These are phyloP conservation scores for Pseudocercospora pini-densiflorae DNA, from an alignment of 2,329 filamentous ascomycete genomes.

Conservation along the genomic window DNA sequence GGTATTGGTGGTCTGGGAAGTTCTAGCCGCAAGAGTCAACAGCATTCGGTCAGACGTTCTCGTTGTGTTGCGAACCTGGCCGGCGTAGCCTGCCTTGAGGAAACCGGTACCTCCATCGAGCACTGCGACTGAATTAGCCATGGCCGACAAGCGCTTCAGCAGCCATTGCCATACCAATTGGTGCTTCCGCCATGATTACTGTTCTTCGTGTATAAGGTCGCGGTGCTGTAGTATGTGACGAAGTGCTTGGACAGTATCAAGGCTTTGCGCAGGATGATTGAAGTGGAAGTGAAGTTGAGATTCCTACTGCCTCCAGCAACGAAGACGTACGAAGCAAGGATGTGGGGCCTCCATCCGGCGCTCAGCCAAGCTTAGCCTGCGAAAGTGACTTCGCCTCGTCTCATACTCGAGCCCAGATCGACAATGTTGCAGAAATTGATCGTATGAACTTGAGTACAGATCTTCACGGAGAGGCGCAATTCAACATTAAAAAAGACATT, in stretches of 20 bases:
- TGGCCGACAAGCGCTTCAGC: conserved; percentile 20
- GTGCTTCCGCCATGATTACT: conserved; percentile 53
- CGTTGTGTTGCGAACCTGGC: conserved; percentile 62
- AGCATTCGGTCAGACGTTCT: not conserved
- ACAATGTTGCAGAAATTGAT: not conserved
- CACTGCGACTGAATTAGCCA: conserved; percentile 60
- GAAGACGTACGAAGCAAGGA: not conserved
- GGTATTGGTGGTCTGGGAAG: conserved; percentile 98
- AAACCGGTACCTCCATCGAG: conserved; percentile 99
- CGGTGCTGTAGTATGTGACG: not conserved
- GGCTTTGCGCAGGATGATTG: not conserved
- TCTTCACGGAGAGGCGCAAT: conserved; percentile 21
- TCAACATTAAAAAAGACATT: conserved; percentile 37
- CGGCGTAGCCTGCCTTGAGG: conserved; percentile 99
- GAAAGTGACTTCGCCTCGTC: not conserved
- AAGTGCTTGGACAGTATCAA: not conserved
- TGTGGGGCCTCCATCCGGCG: not conserved
- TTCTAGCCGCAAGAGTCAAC: conserved; percentile 61
- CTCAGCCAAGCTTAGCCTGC: conserved; percentile 10
- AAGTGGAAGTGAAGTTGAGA: conserved; percentile 5
- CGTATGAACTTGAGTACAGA: not conserved
- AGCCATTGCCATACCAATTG: conserved; percentile 48
- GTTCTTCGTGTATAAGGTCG: not conserved
- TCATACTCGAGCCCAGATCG: not conserved
- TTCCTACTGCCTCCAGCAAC: conserved; percentile 14